Base-by-base conservation (phyloP, 1,139 yeast species). In the Taphrina betulina region DNA sequence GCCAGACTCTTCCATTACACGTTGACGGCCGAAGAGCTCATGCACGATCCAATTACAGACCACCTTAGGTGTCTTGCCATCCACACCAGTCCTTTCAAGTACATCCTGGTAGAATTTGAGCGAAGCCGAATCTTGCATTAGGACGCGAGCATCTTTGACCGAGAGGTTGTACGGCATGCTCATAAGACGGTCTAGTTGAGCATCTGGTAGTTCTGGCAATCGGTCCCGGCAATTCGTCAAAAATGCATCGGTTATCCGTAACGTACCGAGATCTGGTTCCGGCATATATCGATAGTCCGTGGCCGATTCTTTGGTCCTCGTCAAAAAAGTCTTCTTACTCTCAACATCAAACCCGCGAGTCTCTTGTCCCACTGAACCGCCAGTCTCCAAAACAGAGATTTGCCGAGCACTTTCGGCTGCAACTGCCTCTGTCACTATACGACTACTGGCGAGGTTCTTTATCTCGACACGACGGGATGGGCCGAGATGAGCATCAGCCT, bases 271-370 rank as follows among this genome's bases (percentile, higher is more conserved):
- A 67, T 94, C 98, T 1, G 95, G 86, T 66, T 92, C 98, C 0
- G 97, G 96, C 76, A 92, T 84, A 67, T 89, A 92, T 65, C 97
- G 74, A 68, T 92, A 92, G 68, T 92, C 98, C 4, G 86, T 78
- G 0, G 88, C 79, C 50, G 80, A 80, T 67, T 90, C 97, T 65
- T 94, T 92, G 2, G 79, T 74, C 67, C 98, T 78, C 53, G 83
- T 70, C 52, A 78, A 76, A 52, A 77, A 75, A 0, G 97, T 90
- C 46, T 70, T 69, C 19, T 38, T 35, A 3, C 68, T 64, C 8
- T 67, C 69, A 0, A 96, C 96, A 66, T 83, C 82, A 96, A 96
- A 92, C 14, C 95, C 94, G 64, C 97, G 76, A 0, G 99, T 94
- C 66, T 90, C 95, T 60, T 82, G 80, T 22, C 63, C 63, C 1